Percentiles rank a stretch among this genome's conserved stretches.
Evolutionary conservation across 345 rosid genomes (phyloP).

Genomic region (Lepidium africanum): DNA sequence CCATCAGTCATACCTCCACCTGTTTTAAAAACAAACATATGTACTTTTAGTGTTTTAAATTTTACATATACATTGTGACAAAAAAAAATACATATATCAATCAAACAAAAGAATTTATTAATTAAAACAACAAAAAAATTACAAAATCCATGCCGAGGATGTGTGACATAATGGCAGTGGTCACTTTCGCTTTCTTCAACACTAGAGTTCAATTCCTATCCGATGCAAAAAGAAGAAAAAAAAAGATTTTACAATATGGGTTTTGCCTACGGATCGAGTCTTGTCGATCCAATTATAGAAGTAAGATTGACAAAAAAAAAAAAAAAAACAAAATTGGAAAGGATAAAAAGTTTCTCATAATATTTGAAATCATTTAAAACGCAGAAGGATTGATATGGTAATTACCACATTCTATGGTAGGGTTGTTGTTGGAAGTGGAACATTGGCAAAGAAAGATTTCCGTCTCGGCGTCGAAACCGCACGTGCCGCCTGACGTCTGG

Average conservation of each 20-base stretch:
- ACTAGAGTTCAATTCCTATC: too few relatives aligned
- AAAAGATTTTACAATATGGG: too few relatives aligned
- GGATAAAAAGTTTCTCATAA: neutral
- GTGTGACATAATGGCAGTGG: too few relatives aligned
- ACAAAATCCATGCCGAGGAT: neutral
- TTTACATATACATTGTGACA: too few relatives aligned
- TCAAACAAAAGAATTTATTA: neutral
- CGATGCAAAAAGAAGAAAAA: too few relatives aligned
- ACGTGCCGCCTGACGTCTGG: constrained; percentile 61
- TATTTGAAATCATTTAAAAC: neutral
- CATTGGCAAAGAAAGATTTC: constrained; percentile 64
- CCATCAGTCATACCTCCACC: constrained; percentile 17
- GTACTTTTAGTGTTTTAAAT: neutral
- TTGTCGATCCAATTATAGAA: too few relatives aligned
- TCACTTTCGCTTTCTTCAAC: too few relatives aligned
- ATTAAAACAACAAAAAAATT: neutral
- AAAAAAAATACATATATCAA: neutral
- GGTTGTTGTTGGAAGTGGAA: constrained; percentile 41
- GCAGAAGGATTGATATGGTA: neutral
- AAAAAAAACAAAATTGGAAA: too few relatives aligned
- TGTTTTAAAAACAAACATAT: neutral
- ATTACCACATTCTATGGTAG: constrained; percentile 79
- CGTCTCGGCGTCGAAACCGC: constrained; percentile 78
- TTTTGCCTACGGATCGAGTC: too few relatives aligned
- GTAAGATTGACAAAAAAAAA: too few relatives aligned